Conservation (phyloP, 306 rosid genomes). For the Pueraria montana region DNA sequence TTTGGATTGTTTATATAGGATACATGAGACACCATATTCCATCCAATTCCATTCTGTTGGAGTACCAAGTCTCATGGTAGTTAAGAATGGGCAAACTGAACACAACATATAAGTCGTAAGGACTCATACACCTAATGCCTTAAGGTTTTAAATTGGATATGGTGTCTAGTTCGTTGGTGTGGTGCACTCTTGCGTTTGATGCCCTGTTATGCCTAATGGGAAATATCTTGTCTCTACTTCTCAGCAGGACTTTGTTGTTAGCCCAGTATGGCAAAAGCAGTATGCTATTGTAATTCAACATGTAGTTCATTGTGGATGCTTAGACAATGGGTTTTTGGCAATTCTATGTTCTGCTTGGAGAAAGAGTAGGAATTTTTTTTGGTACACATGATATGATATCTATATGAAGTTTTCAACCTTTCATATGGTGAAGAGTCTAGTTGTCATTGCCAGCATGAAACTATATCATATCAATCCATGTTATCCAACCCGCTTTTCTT, state of each 20-base stretch:
- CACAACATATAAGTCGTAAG: background rate
- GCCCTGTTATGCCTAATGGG: no score
- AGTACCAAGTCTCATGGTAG: background rate
- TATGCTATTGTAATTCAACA: background rate
- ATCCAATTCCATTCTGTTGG: background rate
- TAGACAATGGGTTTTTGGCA: background rate
- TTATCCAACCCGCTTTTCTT: background rate
- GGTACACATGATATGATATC: background rate
- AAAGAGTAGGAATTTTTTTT: constrained; percentile 1
- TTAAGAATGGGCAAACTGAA: no score
- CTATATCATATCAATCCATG: background rate
- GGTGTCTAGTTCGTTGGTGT: background rate
- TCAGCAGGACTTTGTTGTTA: background rate
- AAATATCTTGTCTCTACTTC: no score
- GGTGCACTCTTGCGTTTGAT: background rate
- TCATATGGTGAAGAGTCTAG: background rate
- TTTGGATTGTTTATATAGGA: background rate
- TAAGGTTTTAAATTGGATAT: background rate
- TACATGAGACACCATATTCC: background rate
- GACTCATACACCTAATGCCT: background rate
- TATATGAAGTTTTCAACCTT: background rate
- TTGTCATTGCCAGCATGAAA: background rate
- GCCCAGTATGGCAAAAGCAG: no score
- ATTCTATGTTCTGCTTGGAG: background rate
- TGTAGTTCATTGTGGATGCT: background rate